A percentile compares a stretch with the other conserved stretches of the same genome.
Conservation (phyloP, 139 green algal species). For the Microglena sp. region DNA sequence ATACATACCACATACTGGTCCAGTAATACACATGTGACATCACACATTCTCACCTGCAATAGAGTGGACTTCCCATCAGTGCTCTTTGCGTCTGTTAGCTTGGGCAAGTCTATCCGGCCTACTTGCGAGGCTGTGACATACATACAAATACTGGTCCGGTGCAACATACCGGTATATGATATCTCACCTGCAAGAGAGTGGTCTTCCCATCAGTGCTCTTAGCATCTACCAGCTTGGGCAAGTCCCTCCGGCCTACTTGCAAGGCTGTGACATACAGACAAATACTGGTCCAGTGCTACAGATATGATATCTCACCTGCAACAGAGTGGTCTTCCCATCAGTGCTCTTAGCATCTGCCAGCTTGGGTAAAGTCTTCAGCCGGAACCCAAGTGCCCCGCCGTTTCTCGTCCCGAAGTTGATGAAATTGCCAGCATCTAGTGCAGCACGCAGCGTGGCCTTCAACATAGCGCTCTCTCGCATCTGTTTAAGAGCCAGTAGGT, state of each 20-base stretch:
- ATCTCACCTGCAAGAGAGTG: conserved; percentile 32
- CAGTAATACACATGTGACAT: too few species aligned
- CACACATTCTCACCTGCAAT: conserved; percentile 32
- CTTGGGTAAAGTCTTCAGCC: conserved; percentile 37
- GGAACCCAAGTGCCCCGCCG: conserved; percentile 25
- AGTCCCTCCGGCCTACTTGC: too few species aligned
- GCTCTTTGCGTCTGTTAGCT: conserved; percentile 35
- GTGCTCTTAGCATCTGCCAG: conserved; percentile 30
- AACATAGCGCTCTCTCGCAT: conserved; percentile 22
- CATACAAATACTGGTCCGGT: too few species aligned
- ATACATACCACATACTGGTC: too few species aligned
- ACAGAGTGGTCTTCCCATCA: conserved; percentile 31
- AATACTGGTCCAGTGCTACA: too few species aligned
- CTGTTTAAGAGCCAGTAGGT: conserved; percentile 22
- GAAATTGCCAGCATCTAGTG: conserved; percentile 41
- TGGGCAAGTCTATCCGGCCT: too few species aligned
- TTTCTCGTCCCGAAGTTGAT: conserved; percentile 36
- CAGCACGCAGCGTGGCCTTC: conserved; percentile 18
- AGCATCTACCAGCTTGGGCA: conserved; percentile 41
- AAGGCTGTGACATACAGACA: too few species aligned
- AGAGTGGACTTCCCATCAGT: conserved; percentile 31
- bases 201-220: conserved; percentile 27
- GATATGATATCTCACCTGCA: conserved; percentile 33
- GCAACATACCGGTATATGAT: too few species aligned
- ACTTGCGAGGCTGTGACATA: too few species aligned